These are phyloP conservation scores for Achlya hypogyna DNA, from an alignment of 352 stramenopile species.

Conservation along the genomic window DNA sequence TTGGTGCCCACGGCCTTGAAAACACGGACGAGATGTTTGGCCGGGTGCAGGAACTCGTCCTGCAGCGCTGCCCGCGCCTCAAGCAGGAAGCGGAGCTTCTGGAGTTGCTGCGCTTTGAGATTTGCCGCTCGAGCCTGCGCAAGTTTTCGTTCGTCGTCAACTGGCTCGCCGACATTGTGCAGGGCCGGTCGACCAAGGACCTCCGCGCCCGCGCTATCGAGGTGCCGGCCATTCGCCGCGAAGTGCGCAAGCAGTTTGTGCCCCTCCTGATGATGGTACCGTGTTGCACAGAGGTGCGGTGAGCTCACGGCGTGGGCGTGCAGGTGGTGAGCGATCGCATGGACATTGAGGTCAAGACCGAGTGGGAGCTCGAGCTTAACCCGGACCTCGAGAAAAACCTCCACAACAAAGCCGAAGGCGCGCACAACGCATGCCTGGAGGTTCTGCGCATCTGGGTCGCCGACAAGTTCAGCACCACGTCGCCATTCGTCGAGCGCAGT, in stretches of 20 bases:
- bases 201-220: constrained; percentile 66
- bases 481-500: constrained; percentile 75
- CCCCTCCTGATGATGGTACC: constrained; percentile 44
- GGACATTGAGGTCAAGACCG: constrained; percentile 77
- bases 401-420: background rate
- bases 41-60: constrained; percentile 65
- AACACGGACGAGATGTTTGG: constrained; percentile 82
- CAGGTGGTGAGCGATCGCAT: constrained; percentile 63
- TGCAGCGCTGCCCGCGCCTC: constrained; percentile 52
- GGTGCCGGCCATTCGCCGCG: constrained; percentile 65
- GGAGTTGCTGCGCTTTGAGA: constrained; percentile 78
- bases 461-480: constrained; percentile 79
- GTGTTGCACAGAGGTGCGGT: background rate
- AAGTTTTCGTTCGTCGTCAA: constrained; percentile 81
- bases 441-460: constrained; percentile 79
- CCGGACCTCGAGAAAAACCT: constrained; percentile 19
- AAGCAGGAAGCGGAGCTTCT: constrained; percentile 56
- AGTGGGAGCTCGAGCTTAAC: constrained; percentile 63
- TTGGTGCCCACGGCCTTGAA: constrained; percentile 72
- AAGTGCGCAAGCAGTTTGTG: constrained; percentile 75
- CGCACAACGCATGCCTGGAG: constrained; percentile 32
- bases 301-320: no score
- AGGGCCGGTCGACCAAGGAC: constrained; percentile 61
- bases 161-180: constrained; percentile 75
- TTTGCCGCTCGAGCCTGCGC: constrained; percentile 74